Base-by-base conservation (phyloP, 177 flowering plant genomes). In the Vitis hybrid region DNA sequence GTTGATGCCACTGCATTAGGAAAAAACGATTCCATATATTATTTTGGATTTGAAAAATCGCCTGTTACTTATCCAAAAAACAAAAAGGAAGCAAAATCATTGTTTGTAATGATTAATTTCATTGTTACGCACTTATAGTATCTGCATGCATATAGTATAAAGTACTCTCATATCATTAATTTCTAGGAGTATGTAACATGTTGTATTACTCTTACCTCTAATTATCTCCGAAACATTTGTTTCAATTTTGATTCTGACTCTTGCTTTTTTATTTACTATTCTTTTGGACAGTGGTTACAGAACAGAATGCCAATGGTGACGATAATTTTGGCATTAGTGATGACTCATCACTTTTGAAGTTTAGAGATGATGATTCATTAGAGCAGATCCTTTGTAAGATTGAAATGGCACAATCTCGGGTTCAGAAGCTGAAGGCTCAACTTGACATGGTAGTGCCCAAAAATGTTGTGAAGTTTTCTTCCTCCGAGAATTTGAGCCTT, bases 401-500 rank as follows among this genome's bases (percentile, higher is more conserved):
- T 54, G 98, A 89, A 71, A 56, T 55, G 3, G 77, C 75, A 48
- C 89, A 90, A 8, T 69, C 83, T 68, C 86, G 84, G 39, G 87
- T 89, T 70, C 74, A 79, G 18, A 89, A 82, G 71, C 71, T 95
- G 72, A 91, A 77, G 79, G 62, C 71, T 64, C 85, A 82, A 73
- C 79, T 91, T 67, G 87, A 87, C 52, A 64, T 74, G 54, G 73
- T 89, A 61, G 74, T 86, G 73, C 65, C 79, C 18, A 80, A 79
- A 69, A 79, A 89, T 76, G 83, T 81, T 45, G 78, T 72, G 23
- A 93, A 72, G 81, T 84, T 87, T 70, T 88, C 92, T 66, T 91
- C 94, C 65, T 80, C 87, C 2, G 98, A 94, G 71, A 88, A 87
- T 63, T 75, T 88, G 75, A 86, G 89, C 82, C 86, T 86, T 56